Evolutionary conservation across 2,329 filamentous ascomycete genomes (phyloP).

Genomic region (Alternaria brassicae): DNA sequence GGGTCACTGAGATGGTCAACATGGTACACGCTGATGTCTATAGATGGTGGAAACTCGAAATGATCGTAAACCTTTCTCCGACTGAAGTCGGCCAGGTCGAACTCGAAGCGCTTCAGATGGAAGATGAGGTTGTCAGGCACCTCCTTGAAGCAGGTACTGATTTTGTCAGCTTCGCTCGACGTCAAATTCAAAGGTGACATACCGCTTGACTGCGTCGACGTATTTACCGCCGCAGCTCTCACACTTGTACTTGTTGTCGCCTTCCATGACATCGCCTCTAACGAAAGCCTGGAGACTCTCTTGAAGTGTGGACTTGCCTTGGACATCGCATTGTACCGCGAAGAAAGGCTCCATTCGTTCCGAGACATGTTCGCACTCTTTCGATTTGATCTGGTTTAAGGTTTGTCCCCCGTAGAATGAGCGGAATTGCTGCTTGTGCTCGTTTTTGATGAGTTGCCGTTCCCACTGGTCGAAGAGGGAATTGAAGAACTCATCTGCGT

Average conservation of each 20-base stretch:
- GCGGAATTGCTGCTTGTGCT: constrained; percentile 76
- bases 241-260: constrained; percentile 98
- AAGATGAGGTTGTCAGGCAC: constrained; percentile 95
- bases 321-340: constrained; percentile 94
- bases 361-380: constrained; percentile 92
- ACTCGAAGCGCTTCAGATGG: constrained; percentile 88
- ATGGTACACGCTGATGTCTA: constrained; percentile 90
- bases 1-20: constrained; percentile 79
- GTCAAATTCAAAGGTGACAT: constrained; percentile 23
- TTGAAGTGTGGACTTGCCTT: constrained; percentile 81
- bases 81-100: constrained; percentile 76
- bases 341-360: constrained; percentile 90
- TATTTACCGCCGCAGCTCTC: constrained; percentile 81
- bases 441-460: constrained; percentile 71
- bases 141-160: constrained; percentile 85
- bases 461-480: constrained; percentile 92
- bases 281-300: constrained; percentile 96
- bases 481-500: constrained; percentile 98
- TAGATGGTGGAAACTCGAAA: constrained; percentile 82
- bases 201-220: constrained; percentile 92
- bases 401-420: constrained; percentile 90
- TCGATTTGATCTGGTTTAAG: constrained; percentile 93
- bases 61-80: constrained; percentile 94
- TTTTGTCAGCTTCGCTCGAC: constrained; percentile 18
- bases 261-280: constrained; percentile 94